Conservation (phyloP, 176 grass and related monocot genomes). For the Bromus sterilis region DNA sequence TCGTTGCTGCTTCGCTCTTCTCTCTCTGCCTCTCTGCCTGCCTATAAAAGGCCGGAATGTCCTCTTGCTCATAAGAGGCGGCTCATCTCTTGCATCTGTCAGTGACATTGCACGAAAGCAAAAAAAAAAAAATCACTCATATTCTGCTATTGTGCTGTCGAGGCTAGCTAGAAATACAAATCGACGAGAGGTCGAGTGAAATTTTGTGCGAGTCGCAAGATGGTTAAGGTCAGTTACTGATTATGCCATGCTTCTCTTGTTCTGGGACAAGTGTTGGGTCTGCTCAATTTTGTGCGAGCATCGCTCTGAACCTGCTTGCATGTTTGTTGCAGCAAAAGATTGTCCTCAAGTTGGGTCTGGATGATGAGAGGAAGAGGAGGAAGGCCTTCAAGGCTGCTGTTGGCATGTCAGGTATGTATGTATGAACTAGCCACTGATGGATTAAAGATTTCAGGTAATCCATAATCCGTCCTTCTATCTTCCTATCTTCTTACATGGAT, state of each 20-base stretch:
- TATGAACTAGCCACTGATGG: no score
- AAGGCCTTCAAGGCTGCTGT: slow-evolving; percentile 79
- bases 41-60: slow-evolving; percentile 28
- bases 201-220: background rate
- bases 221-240: slow-evolving; percentile 33
- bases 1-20: slow-evolving; percentile 22
- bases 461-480: background rate
- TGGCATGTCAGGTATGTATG: slow-evolving; percentile 47
- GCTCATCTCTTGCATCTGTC: background rate
- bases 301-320: background rate
- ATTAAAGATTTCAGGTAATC: no score
- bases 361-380: slow-evolving; percentile 46
- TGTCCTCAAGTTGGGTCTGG: slow-evolving; percentile 53
- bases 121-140: background rate
- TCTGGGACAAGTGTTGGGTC: background rate
- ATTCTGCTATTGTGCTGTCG: background rate
- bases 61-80: background rate
- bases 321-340: slow-evolving; percentile 64
- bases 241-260: background rate
- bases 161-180: background rate
- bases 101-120: background rate
- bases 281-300: background rate
- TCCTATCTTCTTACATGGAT: no score
- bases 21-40: background rate
- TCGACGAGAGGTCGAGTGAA: background rate